Evolutionary conservation across 1,284 basidiomycete species (phyloP).

Genomic region (Boletellus deceptivus): DNA sequence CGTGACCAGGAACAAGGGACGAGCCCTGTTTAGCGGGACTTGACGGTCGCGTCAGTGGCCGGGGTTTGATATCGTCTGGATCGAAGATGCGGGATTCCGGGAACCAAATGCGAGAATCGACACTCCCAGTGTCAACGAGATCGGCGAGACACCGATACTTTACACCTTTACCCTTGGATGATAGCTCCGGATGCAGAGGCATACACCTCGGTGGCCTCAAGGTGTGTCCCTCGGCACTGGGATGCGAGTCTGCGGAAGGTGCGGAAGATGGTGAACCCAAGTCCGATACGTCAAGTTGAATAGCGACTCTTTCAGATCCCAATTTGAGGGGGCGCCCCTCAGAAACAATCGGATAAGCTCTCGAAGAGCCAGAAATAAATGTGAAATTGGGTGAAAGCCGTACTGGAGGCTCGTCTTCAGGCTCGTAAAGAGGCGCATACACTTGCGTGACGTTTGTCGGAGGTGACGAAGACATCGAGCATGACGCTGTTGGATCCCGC

Average conservation of each 20-base stretch:
- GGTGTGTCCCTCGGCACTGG: slow-evolving; percentile 11
- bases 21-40: slow-evolving; percentile 19
- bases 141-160: slow-evolving; percentile 24
- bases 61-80: slow-evolving; percentile 26
- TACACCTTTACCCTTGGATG: slow-evolving; percentile 16
- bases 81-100: slow-evolving; percentile 28
- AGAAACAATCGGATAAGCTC: slow-evolving; percentile 8
- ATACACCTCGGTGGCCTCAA: slow-evolving; percentile 4
- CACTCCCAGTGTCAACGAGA: slow-evolving; percentile 7
- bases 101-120: slow-evolving; percentile 32
- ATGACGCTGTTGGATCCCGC: slow-evolving; percentile 9
- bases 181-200: slow-evolving; percentile 9
- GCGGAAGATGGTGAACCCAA: slow-evolving; percentile 1
- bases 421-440: slow-evolving; percentile 16
- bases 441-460: slow-evolving; percentile 21
- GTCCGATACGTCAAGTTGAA: slow-evolving; percentile 8
- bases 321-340: background rate
- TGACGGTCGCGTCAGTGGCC: slow-evolving; percentile 19
- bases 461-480: slow-evolving; percentile 23
- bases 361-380: slow-evolving; percentile 16
- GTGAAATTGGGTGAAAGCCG: slow-evolving; percentile 15
- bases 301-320: background rate
- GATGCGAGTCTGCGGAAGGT: slow-evolving; percentile 3
- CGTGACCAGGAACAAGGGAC: background rate
- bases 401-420: slow-evolving; percentile 13